These are phyloP conservation scores for Chloranthus sessilifolius DNA, from an alignment of 164 flowering plant species.

Conservation along the genomic window DNA sequence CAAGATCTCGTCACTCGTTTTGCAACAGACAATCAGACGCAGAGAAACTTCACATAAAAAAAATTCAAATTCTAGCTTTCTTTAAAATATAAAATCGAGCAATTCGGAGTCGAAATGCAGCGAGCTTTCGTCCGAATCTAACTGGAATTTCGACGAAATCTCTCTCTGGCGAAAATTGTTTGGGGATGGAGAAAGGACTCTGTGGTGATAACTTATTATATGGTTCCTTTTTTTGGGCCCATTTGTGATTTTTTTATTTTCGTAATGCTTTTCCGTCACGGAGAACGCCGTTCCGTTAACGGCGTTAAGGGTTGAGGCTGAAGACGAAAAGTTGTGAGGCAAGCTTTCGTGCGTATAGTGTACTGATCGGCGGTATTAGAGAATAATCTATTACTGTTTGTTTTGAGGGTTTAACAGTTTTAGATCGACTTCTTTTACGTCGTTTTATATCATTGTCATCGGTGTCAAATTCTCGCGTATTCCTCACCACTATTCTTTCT, in stretches of 20 bases:
- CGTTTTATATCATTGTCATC: no score
- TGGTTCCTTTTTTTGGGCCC: constrained; percentile 4
- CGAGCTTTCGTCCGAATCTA: constrained; percentile 14
- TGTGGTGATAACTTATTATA: constrained; percentile 10
- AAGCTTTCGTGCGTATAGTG: no score
- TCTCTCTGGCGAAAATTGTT: constrained; percentile 18
- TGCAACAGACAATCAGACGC: background rate
- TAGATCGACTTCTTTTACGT: no score
- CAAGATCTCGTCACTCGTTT: background rate
- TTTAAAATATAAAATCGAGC: no score
- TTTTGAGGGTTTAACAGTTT: no score
- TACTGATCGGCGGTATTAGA: no score
- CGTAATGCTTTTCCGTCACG: constrained; percentile 18
- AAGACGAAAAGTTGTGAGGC: no score
- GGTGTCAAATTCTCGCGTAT: no score
- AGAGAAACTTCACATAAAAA: background rate
- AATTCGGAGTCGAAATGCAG: constrained; percentile 5
- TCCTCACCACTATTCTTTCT: no score
- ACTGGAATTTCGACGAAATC: constrained; percentile 8
- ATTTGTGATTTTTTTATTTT: constrained; percentile 2
- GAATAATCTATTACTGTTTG: no score
- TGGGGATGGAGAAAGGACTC: no score
- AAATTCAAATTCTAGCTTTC: background rate
- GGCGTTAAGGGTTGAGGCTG: constrained; percentile 48
- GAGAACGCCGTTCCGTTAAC: constrained; percentile 31